These are phyloP conservation scores for Spathaspora arborariae DNA, from an alignment of 805 yeast species.

Conservation along the genomic window DNA sequence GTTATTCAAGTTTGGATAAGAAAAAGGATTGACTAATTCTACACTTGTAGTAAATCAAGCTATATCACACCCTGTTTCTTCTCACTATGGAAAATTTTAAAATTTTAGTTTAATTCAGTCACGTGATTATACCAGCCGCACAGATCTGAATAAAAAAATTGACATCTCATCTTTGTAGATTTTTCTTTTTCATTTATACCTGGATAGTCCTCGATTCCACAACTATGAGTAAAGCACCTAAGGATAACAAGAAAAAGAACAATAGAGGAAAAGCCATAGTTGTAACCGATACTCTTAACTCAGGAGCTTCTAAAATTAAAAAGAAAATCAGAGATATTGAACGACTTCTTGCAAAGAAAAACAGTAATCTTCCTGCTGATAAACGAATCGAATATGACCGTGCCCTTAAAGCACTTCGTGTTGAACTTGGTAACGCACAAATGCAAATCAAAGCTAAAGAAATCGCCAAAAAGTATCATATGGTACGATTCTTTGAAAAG, in stretches of 20 bases:
- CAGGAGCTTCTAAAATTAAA: slow-evolving; percentile 55
- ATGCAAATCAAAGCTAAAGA: slow-evolving; percentile 43
- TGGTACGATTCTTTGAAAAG: slow-evolving; percentile 88
- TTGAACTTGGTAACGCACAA: slow-evolving; percentile 52
- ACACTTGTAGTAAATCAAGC: no score
- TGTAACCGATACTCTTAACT: slow-evolving; percentile 27
- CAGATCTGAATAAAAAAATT: not conserved
- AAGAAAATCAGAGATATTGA: slow-evolving; percentile 85
- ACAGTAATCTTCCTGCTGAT: slow-evolving; percentile 57
- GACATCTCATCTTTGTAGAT: not conserved
- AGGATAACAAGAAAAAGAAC: slow-evolving; percentile 9
- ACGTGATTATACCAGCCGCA: not conserved
- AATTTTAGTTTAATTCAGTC: not conserved
- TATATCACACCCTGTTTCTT: not conserved
- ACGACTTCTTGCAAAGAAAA: slow-evolving; percentile 52
- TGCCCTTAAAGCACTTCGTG: slow-evolving; percentile 59
- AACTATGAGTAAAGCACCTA: slow-evolving; percentile 5
- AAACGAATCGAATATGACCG: slow-evolving; percentile 70
- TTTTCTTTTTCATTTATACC: not conserved
- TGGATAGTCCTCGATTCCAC: not conserved
- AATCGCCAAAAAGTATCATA: slow-evolving; percentile 74
- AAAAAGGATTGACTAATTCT: not conserved
- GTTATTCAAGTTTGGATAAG: not conserved
- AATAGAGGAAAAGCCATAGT: slow-evolving; percentile 18
- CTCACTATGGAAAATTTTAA: not conserved